These are phyloP conservation scores for Apiospora sp. DNA, from an alignment of 2,329 filamentous ascomycete species.

Conservation along the genomic window DNA sequence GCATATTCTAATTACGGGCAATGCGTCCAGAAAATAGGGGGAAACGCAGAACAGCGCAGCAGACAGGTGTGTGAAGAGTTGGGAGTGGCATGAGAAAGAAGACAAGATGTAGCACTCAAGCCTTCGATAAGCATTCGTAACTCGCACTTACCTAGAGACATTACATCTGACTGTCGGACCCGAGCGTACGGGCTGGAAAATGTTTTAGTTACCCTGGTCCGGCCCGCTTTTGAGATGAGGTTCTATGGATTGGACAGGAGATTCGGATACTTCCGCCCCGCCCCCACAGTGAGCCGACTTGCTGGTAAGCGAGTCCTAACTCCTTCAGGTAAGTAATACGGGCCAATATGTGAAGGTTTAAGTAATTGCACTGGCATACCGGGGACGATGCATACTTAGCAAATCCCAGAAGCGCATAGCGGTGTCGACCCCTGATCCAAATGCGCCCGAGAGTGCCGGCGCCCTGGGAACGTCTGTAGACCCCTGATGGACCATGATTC, in stretches of 20 bases:
- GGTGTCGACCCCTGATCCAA: neutral
- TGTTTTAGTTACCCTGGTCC: neutral
- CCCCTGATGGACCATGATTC: neutral
- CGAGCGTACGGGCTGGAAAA: neutral
- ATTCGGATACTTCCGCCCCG: neutral
- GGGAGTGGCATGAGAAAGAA: neutral
- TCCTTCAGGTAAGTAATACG: too few relatives aligned
- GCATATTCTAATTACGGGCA: neutral
- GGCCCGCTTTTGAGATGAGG: neutral
- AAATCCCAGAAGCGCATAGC: neutral
- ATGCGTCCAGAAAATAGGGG: neutral
- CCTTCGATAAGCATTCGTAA: neutral
- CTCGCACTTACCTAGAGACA: neutral
- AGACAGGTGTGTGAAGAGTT: neutral
- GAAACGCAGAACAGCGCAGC: neutral
- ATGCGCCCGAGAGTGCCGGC: neutral
- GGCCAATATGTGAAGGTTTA: neutral
- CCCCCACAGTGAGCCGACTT: neutral
- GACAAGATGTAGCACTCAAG: too few relatives aligned
- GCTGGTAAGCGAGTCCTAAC: neutral
- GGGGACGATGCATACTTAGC: neutral
- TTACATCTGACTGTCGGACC: neutral
- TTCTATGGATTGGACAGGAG: neutral
- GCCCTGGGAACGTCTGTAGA: neutral
- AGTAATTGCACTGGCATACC: neutral